A percentile compares a stretch with the other conserved stretches of the same genome.
phyloP scores from a whole-genome alignment of 148 eudicot genomes.

The Cornus suecica region DNA sequence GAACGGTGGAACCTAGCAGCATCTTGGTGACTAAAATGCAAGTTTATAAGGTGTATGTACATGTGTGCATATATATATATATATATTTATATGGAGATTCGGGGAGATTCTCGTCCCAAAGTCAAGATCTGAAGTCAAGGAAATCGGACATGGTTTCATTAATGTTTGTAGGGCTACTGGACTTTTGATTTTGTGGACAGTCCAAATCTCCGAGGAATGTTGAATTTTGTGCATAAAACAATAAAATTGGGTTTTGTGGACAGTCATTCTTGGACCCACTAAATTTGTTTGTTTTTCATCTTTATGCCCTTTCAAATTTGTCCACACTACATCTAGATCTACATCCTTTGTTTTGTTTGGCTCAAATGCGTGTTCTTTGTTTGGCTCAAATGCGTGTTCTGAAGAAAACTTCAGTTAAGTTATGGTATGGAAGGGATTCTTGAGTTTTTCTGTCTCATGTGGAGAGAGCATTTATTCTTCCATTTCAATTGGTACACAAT shows the following conservation, averaged over 20 bases:
- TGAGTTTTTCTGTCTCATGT: no score
- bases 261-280: neutral
- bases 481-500: no score
- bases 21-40: neutral
- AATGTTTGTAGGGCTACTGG: neutral
- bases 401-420: no score
- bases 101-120: neutral
- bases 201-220: neutral
- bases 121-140: constrained; percentile 1
- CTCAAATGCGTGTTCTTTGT: no score
- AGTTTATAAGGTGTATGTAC: no score
- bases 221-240: neutral
- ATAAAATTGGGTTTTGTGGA: neutral
- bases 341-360: no score
- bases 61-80: no score
- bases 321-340: no score
- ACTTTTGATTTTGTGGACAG: neutral
- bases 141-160: neutral
- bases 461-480: no score
- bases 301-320: neutral
- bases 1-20: neutral
- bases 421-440: no score
- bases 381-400: no score
- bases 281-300: neutral
- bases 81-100: neutral